Conservation (phyloP, 140 eudicot species). For the Anethum foeniculum region DNA sequence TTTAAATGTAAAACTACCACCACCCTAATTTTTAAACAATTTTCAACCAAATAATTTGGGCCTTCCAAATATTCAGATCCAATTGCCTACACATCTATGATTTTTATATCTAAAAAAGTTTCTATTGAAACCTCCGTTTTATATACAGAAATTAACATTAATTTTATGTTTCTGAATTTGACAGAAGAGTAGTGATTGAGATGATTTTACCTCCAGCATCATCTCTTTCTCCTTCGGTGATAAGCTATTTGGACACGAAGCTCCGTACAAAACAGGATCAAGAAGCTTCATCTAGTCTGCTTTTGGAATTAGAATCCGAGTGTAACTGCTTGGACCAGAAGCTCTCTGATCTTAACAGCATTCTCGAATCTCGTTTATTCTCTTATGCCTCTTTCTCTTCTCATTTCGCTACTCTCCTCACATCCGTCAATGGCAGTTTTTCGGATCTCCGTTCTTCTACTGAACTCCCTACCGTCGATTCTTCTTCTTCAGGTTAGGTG, state of each 20-base stretch:
- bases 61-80: not conserved
- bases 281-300: constrained; percentile 53
- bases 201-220: constrained; percentile 46
- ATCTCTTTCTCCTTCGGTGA: constrained; percentile 53
- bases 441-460: constrained; percentile 32
- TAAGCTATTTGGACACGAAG: constrained; percentile 45
- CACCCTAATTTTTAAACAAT: not conserved
- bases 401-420: constrained; percentile 32
- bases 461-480: not conserved
- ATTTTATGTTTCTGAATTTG: not conserved
- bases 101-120: too few species aligned
- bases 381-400: constrained; percentile 56
- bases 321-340: constrained; percentile 41
- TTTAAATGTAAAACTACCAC: not conserved
- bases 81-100: not conserved
- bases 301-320: constrained; percentile 43
- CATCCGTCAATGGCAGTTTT: constrained; percentile 33
- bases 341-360: constrained; percentile 50
- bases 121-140: not conserved
- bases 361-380: constrained; percentile 33
- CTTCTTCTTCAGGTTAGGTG: not conserved
- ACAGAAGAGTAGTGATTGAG: constrained; percentile 19
- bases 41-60: not conserved
- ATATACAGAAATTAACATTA: not conserved
- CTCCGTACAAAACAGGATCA: constrained; percentile 43